Evolutionary conservation across 495 filamentous ascomycete genomes (phyloP).

Genomic region (Podospora australis): DNA sequence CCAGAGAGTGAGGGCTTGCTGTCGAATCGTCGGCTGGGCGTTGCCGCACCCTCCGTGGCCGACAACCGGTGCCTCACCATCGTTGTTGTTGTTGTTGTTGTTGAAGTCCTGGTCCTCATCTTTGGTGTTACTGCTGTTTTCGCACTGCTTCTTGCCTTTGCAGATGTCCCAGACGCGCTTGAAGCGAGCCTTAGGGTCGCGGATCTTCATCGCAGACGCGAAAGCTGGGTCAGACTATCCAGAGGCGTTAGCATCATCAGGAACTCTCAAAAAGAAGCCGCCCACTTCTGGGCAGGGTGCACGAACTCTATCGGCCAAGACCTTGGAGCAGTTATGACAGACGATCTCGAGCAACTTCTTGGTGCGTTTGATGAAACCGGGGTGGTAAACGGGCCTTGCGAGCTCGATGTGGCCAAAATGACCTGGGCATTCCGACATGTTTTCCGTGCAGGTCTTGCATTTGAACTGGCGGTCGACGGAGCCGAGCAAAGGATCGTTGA

Average conservation of each 20-base stretch:
- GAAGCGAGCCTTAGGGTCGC: slow-evolving; percentile 91
- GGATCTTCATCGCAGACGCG: slow-evolving; percentile 66
- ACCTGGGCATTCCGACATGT: slow-evolving; percentile 89
- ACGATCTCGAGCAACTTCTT: slow-evolving; percentile 98
- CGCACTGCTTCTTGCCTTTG: slow-evolving; percentile 78
- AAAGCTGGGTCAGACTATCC: slow-evolving; percentile 75
- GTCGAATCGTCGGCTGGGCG: slow-evolving; percentile 75
- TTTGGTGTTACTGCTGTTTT: slow-evolving; percentile 61
- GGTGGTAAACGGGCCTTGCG: slow-evolving; percentile 89
- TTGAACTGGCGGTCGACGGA: slow-evolving; percentile 91
- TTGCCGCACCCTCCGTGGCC: slow-evolving; percentile 90
- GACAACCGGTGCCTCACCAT: too few relatives aligned
- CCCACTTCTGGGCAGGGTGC: slow-evolving; percentile 35
- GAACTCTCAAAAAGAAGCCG: slow-evolving; percentile 32
- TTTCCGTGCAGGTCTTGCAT: slow-evolving; percentile 90
- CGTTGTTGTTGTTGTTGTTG: slow-evolving; percentile 36
- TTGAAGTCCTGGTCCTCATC: slow-evolving; percentile 48
- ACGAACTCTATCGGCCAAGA: slow-evolving; percentile 93
- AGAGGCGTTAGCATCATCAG: slow-evolving; percentile 55
- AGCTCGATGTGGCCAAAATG: slow-evolving; percentile 98
- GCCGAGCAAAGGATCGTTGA: slow-evolving; percentile 90
- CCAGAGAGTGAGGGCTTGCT: slow-evolving; percentile 74
- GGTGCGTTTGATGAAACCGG: slow-evolving; percentile 91
- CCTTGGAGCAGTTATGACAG: slow-evolving; percentile 96
- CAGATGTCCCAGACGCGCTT: slow-evolving; percentile 81